Evolutionary conservation across 345 rosid genomes (phyloP).

Genomic region (Euphorbia lathyris): DNA sequence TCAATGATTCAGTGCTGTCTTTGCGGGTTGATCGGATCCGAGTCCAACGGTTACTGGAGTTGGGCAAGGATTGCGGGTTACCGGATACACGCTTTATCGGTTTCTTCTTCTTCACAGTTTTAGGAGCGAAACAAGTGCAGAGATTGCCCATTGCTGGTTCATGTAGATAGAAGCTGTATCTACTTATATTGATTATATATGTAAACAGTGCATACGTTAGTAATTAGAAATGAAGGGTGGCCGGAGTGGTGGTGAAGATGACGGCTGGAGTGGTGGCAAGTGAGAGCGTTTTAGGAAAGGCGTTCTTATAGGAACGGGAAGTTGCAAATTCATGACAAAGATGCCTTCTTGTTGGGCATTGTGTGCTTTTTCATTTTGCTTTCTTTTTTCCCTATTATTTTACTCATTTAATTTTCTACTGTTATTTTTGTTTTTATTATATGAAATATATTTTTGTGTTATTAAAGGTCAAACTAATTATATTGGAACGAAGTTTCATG

Average conservation of each 20-base stretch:
- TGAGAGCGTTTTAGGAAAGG: neutral
- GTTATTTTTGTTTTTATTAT: neutral
- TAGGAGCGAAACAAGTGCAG: conserved; percentile 28
- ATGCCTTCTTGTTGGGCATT: neutral
- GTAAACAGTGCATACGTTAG: neutral
- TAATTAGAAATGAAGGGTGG: neutral
- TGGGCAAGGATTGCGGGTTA: conserved; percentile 10
- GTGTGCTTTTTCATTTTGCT: neutral
- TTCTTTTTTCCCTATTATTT: neutral
- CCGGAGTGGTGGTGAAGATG: neutral
- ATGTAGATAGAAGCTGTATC: conserved; percentile 1
- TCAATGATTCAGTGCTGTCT: conserved; percentile 53
- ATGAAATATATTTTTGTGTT: too few species aligned
- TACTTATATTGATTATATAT: neutral
- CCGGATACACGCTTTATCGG: conserved; percentile 20
- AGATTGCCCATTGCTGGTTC: conserved; percentile 31
- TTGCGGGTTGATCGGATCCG: conserved; percentile 64
- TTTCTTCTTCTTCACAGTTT: conserved; percentile 13
- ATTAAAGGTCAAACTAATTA: too few species aligned
- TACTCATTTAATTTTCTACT: neutral
- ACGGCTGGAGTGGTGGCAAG: neutral
- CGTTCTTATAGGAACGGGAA: conserved; percentile 7
- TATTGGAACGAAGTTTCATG: too few species aligned
- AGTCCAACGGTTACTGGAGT: conserved; percentile 25
- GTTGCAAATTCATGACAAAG: neutral